Evolutionary conservation across 345 rosid genomes (phyloP).

Genomic region (Acer yangbiense): DNA sequence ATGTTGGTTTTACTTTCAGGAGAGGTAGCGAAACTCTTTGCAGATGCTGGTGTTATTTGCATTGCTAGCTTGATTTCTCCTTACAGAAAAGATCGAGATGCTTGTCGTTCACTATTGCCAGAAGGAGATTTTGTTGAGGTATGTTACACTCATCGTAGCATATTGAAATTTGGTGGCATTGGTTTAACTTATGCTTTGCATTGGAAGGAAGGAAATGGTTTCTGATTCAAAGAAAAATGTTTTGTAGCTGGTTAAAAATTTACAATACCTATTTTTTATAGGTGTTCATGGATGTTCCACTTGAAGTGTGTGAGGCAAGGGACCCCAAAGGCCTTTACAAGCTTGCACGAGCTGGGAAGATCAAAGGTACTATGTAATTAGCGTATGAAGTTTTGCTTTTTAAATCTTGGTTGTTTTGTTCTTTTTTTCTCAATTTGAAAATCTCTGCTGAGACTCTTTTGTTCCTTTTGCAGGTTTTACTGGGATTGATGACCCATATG

Average conservation of each 20-base stretch:
- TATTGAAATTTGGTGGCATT: neutral
- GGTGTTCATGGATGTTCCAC: conserved; percentile 83
- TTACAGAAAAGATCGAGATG: conserved; percentile 72
- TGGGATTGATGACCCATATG: conserved; percentile 79
- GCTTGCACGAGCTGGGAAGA: conserved; percentile 88
- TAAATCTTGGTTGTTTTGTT: neutral
- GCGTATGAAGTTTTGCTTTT: conserved; percentile 7
- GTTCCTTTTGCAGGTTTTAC: conserved; percentile 59
- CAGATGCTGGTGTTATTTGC: conserved; percentile 83
- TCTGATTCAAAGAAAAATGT: conserved; percentile 3
- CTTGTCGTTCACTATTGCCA: conserved; percentile 67
- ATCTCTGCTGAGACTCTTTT: conserved; percentile 3
- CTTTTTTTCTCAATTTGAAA: conserved; percentile 8
- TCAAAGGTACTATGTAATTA: conserved; percentile 52
- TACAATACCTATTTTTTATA: conserved; percentile 19
- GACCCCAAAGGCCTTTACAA: conserved; percentile 90
- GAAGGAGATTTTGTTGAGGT: conserved; percentile 83
- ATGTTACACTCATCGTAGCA: conserved; percentile 20
- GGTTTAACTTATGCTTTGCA: neutral
- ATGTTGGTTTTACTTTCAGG: conserved; percentile 43
- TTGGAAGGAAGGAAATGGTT: neutral
- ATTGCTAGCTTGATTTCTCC: conserved; percentile 88
- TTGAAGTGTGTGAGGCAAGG: conserved; percentile 71
- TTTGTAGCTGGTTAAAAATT: conserved; percentile 15
- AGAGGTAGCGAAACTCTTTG: conserved; percentile 84